Evolutionary conservation across 495 filamentous ascomycete genomes (phyloP), one percentile per base, ranked within the genome.

Genomic region (Margaritispora aquatica): DNA sequence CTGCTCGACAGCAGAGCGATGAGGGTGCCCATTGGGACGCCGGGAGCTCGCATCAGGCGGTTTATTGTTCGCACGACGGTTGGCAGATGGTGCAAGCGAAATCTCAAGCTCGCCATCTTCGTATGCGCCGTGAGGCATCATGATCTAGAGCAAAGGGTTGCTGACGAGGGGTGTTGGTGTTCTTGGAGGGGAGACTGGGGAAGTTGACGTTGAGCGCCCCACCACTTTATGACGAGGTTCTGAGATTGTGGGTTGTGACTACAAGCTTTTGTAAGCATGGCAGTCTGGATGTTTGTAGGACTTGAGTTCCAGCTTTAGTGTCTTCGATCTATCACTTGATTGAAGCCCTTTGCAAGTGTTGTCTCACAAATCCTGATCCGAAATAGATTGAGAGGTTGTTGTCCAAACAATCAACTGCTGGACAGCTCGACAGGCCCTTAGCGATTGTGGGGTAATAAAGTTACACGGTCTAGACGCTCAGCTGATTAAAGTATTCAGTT

Each of bases 61-160:
- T 57, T 63, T 69, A 63, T 65, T 70, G 60, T 60, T 66, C n/a
- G 66, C 67, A 27, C 63, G 83, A 47, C 85, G 83, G 65, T 86
- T 80, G 64, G 85, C 74, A 41, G 88, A 80, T 9, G 76, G 74
- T 19, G 86, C 83, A 48, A 96, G 80, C 61, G 90, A 90, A 73
- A 96, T 88, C 69, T 91, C 89, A 50, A 96, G 85, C 75, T 96
- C 92, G 74, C 95, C 92, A 75, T 95, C 89, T 70, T 96, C 89
- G 68, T 84, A 82, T 51, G 76, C 70, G 22, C 73, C 74, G 66
- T 79, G 76, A 36, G 82, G 74, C 83, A 86, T 87, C 62, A 65
- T 68, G 19, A 34, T 49, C 21, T 51, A 58, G 34, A 34, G 53
- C 44, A 20, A 22, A 57, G 27, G 31, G 51, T 34, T 44, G 55